Conservation (phyloP, 2,329 filamentous ascomycete genomes). For the Calonectria henricotiae region DNA sequence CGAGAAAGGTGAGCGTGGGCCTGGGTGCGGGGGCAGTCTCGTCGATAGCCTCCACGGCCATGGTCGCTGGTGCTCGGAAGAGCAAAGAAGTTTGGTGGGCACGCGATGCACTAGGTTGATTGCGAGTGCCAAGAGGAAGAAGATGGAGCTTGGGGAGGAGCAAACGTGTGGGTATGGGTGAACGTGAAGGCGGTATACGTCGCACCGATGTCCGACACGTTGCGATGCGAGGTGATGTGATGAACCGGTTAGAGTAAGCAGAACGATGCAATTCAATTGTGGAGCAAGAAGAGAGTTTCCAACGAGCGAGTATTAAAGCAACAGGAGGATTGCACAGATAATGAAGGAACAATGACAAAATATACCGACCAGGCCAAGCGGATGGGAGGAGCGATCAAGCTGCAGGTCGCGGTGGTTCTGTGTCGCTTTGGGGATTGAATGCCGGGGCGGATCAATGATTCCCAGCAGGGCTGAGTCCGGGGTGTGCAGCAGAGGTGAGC, state of each 20-base stretch:
- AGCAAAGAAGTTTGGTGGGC: slow-evolving; percentile 38
- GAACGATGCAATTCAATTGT: slow-evolving; percentile 1
- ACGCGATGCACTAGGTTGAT: slow-evolving; percentile 15
- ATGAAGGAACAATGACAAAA: background rate
- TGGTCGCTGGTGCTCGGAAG: slow-evolving; percentile 46
- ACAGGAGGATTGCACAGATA: background rate
- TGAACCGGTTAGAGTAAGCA: background rate
- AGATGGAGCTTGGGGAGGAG: slow-evolving; percentile 11
- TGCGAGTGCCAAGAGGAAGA: background rate
- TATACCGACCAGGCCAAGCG: slow-evolving; percentile 28
- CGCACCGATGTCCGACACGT: slow-evolving; percentile 25
- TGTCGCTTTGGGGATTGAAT: slow-evolving; percentile 39
- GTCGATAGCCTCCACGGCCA: slow-evolving; percentile 57
- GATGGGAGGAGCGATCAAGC: slow-evolving; percentile 43
- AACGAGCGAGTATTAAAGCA: background rate
- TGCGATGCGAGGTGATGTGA: slow-evolving; percentile 23
- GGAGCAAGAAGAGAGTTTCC: background rate
- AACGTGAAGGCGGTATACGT: background rate
- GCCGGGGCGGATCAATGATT: slow-evolving; percentile 51
- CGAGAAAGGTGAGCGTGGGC: slow-evolving; percentile 57
- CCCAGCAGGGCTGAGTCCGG: slow-evolving; percentile 41
- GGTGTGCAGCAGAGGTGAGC: slow-evolving; percentile 18
- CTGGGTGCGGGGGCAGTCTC: slow-evolving; percentile 49
- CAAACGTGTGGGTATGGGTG: background rate
- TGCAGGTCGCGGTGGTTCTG: slow-evolving; percentile 41